Base-by-base conservation (phyloP, 495 filamentous ascomycete species). In the Talaromyces liani region DNA sequence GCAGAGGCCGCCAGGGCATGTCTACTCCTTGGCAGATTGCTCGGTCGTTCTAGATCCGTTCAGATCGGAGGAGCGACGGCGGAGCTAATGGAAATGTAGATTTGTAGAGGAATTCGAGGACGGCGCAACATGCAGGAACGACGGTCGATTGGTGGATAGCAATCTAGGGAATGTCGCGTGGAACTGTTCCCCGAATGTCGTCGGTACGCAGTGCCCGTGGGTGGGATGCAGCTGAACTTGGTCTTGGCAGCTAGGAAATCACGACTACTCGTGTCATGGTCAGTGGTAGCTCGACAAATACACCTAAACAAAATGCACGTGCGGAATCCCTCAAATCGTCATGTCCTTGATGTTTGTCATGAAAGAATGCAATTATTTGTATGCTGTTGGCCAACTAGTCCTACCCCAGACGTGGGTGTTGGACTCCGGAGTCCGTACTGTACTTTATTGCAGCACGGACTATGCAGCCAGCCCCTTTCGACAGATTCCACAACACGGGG, bases 1-100 rank as follows among this genome's bases (percentile, higher is more conserved):
- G 92, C 73, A 98, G 84, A 65, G 94, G 92, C 83, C 88, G 85
- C 94, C 94, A 98, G 84, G 92, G 91, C 93, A 97, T 97, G 62
- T 71, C 75, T 74, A 73, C 67, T 62, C 58, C 31, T 65, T 16
- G 34, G 27, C 34, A 24, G 22, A 61, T 61, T 53, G 60, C 27
- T 62, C 29, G 60, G 29, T 60, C 58, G 58, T 39, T 41, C 36
- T 20, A 16, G 34, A 20, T 22, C 31, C 39, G 36, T n/a, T 47
- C 14, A 22, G 29, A 18, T 36, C 29, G 33, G 31, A 58, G 6
- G 29, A 56, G 45, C 36, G 36, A 41, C 36, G 34, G 34, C 34
- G 36, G 36, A 41, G 45, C 45, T 9, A 20, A 12, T 6, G n/a
- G 18, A 49, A 49, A 1, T 8, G 45, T 20, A 20, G 18, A 20